Evolutionary conservation across 139 green algal genomes (phyloP), one percentile per base, ranked within the genome.

Genomic region (Desmodesmus armatus): DNA sequence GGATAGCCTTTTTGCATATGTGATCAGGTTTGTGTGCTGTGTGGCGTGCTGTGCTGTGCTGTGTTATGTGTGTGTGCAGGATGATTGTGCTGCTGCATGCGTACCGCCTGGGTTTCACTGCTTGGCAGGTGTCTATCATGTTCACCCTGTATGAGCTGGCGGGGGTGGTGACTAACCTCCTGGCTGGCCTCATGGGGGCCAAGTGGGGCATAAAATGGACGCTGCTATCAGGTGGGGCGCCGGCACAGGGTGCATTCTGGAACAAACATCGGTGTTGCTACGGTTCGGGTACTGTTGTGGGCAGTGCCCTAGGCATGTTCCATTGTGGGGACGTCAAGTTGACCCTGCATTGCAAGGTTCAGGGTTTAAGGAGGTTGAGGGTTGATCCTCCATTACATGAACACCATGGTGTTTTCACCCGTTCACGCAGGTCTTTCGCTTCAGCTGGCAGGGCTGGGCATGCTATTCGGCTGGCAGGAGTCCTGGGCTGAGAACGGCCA

Each of bases 61-160:
- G 6, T 40, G 2, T 41, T 72, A 21, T 27, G 35, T 75, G 63
- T 41, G n/a, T n/a, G n/a, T 69, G 76, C 76, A 82, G 76, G 35
- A 97, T 97, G 92, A 95, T 98, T 51, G 94, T 98, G 35, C 88
- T 98, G 60, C 90, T 98, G 66, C 93, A 98, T 67, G 94, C 95
- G 0, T 97, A 96, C 91, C 83, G 91, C 11, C 83, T 90, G n/a
- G 88, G 91, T 9, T 97, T 98, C 88, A 90, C 84, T 9, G 92
- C 90, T 0, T 90, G 82, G 87, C 83, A 87, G 77, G 62, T 41
- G 0, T 93, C 95, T 15, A 90, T 94, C 80, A 95, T 97, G 91
- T 98, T 98, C 80, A 92, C 87, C 25, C 77, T 94, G 37, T 98
- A 98, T 70, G 95, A 98, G 91, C 47, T 92, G 41, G 92, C 91